These are phyloP conservation scores for Ustilago vetiveriae DNA, from an alignment of 1,284 basidiomycete species.

Conservation along the genomic window DNA sequence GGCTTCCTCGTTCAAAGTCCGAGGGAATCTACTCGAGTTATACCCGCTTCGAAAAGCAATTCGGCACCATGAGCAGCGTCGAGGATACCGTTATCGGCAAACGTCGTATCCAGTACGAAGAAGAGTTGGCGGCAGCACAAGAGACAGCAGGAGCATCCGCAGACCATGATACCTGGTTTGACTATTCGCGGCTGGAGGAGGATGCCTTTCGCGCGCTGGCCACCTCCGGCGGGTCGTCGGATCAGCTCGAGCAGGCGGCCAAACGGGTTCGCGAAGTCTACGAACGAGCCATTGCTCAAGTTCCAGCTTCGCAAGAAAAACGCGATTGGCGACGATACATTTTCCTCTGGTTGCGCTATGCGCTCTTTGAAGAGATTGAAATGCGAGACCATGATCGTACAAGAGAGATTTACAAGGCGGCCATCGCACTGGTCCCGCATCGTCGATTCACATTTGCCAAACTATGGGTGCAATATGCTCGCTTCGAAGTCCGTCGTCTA, in stretches of 20 bases:
- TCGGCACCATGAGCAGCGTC: conserved; percentile 85
- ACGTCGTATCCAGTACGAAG: conserved; percentile 90
- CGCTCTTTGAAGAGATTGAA: conserved; percentile 95
- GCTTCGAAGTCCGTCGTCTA: conserved; percentile 87
- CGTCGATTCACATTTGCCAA: conserved; percentile 98
- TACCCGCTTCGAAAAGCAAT: conserved; percentile 98
- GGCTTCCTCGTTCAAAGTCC: conserved; percentile 89
- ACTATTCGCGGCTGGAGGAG: conserved; percentile 92
- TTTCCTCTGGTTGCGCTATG: conserved; percentile 95
- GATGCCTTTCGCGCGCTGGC: conserved; percentile 76
- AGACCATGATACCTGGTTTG: conserved; percentile 99
- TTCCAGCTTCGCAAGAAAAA: conserved; percentile 86
- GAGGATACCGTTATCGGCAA: conserved; percentile 96
- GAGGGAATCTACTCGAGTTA: conserved; percentile 85
- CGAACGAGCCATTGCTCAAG: conserved; percentile 93
- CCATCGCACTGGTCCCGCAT: conserved; percentile 87
- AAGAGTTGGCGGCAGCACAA: conserved; percentile 45
- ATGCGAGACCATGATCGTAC: conserved; percentile 86
- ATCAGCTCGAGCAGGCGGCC: conserved; percentile 34
- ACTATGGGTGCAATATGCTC: conserved; percentile 77
- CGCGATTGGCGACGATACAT: conserved; percentile 85
- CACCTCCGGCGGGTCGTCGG: conserved; percentile 38
- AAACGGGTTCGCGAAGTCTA: conserved; percentile 87
- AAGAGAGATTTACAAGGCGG: conserved; percentile 91
- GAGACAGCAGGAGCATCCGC: conserved; percentile 73